These are phyloP conservation scores for Pezicula radicicola DNA, from an alignment of 2,329 filamentous ascomycete species.

Conservation along the genomic window DNA sequence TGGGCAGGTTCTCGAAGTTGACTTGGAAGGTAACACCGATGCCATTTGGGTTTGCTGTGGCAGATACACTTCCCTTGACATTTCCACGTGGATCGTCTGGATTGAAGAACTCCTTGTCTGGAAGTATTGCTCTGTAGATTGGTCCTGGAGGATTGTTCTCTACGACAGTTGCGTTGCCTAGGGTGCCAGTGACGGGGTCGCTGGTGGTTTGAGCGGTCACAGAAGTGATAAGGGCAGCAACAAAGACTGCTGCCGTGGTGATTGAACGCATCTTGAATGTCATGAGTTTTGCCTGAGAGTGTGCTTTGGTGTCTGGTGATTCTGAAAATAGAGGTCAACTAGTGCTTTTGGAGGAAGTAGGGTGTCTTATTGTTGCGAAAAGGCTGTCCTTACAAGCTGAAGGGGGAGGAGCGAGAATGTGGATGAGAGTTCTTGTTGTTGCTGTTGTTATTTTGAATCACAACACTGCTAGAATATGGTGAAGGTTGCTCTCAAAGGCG, in stretches of 20 bases:
- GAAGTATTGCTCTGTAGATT: slow-evolving; percentile 54
- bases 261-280: not conserved
- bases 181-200: slow-evolving; percentile 21
- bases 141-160: slow-evolving; percentile 52
- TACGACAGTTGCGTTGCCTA: slow-evolving; percentile 48
- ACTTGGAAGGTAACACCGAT: slow-evolving; percentile 54
- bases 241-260: not conserved
- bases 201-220: slow-evolving; percentile 15
- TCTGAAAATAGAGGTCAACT: no score
- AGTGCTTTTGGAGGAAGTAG: no score
- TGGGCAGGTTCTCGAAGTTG: slow-evolving; percentile 56
- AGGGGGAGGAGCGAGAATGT: no score
- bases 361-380: no score
- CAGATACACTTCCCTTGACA: slow-evolving; percentile 50
- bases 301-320: not conserved
- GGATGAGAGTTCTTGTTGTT: no score
- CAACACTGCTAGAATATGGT: no score
- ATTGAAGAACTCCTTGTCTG: slow-evolving; percentile 41
- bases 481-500: no score
- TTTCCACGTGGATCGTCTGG: slow-evolving; percentile 46
- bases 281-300: not conserved
- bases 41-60: slow-evolving; percentile 42
- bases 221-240: not conserved
- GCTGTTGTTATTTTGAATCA: no score
- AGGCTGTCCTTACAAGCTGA: no score